Conservation (phyloP, 164 flowering plant species). For the Annona cherimola region DNA sequence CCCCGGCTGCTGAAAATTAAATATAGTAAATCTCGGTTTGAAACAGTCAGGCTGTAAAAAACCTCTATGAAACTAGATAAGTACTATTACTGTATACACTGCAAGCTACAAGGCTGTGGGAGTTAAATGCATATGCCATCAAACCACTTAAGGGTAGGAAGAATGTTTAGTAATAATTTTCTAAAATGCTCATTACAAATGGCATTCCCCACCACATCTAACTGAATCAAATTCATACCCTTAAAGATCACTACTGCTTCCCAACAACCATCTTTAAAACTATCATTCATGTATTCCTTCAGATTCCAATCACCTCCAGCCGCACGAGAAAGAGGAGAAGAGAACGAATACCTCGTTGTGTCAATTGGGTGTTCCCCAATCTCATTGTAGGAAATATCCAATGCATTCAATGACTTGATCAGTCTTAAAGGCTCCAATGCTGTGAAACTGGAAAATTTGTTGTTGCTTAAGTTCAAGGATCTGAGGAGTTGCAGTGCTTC, state of each 20-base stretch:
- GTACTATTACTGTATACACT: too few relatives aligned
- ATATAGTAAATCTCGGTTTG: too few relatives aligned
- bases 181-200: conserved; percentile 42
- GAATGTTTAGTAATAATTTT: conserved; percentile 35
- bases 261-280: conserved; percentile 32
- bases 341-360: conserved; percentile 61
- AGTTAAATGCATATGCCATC: conserved; percentile 27
- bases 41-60: too few relatives aligned
- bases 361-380: conserved; percentile 73
- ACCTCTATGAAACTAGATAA: too few relatives aligned
- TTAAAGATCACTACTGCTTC: conserved; percentile 54
- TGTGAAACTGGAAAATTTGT: conserved; percentile 57
- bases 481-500: conserved; percentile 77
- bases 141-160: conserved; percentile 62
- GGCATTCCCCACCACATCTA: conserved; percentile 63
- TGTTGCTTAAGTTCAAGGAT: conserved; percentile 65
- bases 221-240: conserved; percentile 50
- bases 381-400: conserved; percentile 76
- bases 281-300: conserved; percentile 21
- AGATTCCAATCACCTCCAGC: conserved; percentile 26
- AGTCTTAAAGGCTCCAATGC: conserved; percentile 67
- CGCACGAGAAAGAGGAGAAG: conserved; percentile 68
- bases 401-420: conserved; percentile 46
- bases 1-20: not conserved
- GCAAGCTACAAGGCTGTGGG: too few relatives aligned